A percentile compares a stretch with the other conserved stretches of the same genome.
These are phyloP conservation scores for Didymella keratinophila DNA, from an alignment of 2,329 filamentous ascomycete species.

Conservation along the genomic window DNA sequence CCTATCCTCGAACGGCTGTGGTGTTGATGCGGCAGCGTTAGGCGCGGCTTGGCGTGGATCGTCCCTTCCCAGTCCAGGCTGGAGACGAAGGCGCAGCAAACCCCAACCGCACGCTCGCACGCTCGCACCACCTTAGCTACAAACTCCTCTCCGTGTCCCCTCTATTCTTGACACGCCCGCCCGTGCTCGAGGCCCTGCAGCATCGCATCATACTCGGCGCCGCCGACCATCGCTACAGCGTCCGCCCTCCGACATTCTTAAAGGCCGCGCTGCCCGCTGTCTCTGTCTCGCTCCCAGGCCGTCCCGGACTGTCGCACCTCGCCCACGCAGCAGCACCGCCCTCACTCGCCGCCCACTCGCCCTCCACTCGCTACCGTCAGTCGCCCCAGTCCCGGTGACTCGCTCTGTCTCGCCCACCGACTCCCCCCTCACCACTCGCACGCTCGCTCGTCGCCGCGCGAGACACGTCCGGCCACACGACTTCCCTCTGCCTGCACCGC, in stretches of 20 bases:
- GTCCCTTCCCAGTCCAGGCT: background rate
- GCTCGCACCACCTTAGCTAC: background rate
- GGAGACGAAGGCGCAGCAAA: background rate
- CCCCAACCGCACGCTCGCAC: background rate
- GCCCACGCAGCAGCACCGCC: background rate
- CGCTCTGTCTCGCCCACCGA: slow-evolving; percentile 1
- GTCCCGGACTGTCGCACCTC: slow-evolving; percentile 7
- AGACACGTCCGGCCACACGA: slow-evolving; percentile 9
- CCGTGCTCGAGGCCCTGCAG: slow-evolving; percentile 7
- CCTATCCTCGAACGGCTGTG: slow-evolving; percentile 3
- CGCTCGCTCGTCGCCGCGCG: background rate
- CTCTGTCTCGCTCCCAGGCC: slow-evolving; percentile 9
- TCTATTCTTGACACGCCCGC: slow-evolving; percentile 10
- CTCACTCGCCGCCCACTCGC: slow-evolving; percentile 20
- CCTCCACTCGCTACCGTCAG: slow-evolving; percentile 16
- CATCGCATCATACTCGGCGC: slow-evolving; percentile 1
- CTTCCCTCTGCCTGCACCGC: slow-evolving; percentile 8
- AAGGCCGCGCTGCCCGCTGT: slow-evolving; percentile 7
- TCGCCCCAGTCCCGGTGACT: slow-evolving; percentile 20
- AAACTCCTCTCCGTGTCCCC: background rate
- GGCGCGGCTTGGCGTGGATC: slow-evolving; percentile 2
- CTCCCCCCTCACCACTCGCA: background rate
- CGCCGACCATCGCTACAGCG: slow-evolving; percentile 2
- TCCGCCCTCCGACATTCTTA: slow-evolving; percentile 6
- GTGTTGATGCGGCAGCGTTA: slow-evolving; percentile 13